phyloP scores from a whole-genome alignment of 1,284 basidiomycete species.

The Malassezia globosa region DNA sequence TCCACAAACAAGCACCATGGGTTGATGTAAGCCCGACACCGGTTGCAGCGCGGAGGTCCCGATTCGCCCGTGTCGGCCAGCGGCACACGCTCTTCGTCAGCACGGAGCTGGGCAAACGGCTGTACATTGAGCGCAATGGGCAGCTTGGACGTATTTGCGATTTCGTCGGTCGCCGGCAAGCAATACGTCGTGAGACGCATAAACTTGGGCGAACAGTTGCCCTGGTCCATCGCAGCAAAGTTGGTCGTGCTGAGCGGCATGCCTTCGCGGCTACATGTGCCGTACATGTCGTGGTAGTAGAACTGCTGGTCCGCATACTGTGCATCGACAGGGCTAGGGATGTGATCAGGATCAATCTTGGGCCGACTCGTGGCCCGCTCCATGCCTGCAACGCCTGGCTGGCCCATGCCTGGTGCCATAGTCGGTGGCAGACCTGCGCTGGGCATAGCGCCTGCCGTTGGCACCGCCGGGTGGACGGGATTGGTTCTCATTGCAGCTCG shows the following conservation, averaged over 20 bases:
- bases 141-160: constrained; percentile 65
- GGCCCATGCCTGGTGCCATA: neutral
- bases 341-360: constrained; percentile 76
- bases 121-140: constrained; percentile 78
- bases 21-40: constrained; percentile 85
- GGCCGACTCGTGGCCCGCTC: constrained; percentile 52
- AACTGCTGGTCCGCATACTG: constrained; percentile 70
- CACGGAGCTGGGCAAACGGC: constrained; percentile 72
- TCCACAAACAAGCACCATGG: constrained; percentile 81
- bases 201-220: constrained; percentile 61
- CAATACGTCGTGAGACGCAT: constrained; percentile 60
- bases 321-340: constrained; percentile 77
- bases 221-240: constrained; percentile 80
- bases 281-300: constrained; percentile 67
- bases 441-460: constrained; percentile 3
- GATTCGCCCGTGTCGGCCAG: constrained; percentile 56
- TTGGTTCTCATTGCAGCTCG: constrained; percentile 18
- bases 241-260: constrained; percentile 73
- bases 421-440: constrained; percentile 11
- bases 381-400: no score
- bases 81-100: constrained; percentile 57
- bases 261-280: constrained; percentile 60
- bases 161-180: constrained; percentile 66
- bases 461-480: neutral
- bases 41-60: constrained; percentile 74